Evolutionary conservation across 2,329 filamentous ascomycete species (phyloP).

Genomic region (Colletotrichum lupini): DNA sequence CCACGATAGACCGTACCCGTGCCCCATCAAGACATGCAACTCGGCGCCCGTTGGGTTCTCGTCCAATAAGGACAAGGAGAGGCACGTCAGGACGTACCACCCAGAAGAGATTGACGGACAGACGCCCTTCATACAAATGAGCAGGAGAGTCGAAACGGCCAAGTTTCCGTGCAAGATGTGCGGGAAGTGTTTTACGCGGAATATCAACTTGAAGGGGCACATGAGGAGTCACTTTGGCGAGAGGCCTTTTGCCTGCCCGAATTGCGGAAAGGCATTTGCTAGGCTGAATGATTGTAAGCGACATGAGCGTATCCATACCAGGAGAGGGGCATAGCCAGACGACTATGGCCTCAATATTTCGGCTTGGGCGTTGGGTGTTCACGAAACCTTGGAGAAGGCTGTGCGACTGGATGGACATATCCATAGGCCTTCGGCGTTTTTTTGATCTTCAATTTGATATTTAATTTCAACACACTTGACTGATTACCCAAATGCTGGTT

Average conservation of each 20-base stretch:
- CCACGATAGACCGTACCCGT: conserved; percentile 54
- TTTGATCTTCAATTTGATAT: too few species aligned
- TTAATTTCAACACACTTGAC: too few species aligned
- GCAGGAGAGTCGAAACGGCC: conserved; percentile 35
- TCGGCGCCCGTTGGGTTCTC: conserved; percentile 51
- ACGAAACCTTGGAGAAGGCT: too few species aligned
- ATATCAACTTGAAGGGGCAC: conserved; percentile 48
- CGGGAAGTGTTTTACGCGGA: conserved; percentile 50
- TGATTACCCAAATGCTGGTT: too few species aligned
- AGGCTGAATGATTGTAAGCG: conserved; percentile 46
- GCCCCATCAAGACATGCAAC: conserved; percentile 46
- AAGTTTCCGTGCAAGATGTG: conserved; percentile 48
- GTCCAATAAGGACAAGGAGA: conserved; percentile 51
- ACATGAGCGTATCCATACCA: conserved; percentile 44
- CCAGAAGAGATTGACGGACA: conserved; percentile 38
- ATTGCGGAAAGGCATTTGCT: conserved; percentile 46
- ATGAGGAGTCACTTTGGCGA: conserved; percentile 49
- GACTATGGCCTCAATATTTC: too few species aligned
- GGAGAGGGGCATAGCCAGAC: neutral
- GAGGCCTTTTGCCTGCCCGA: conserved; percentile 43
- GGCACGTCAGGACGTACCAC: conserved; percentile 44
- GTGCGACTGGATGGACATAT: too few species aligned
- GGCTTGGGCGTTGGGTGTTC: too few species aligned
- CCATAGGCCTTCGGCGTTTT: too few species aligned
- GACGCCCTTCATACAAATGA: conserved; percentile 37